These are phyloP conservation scores for Lecanoromycetidae sp. DNA, from an alignment of 2,329 filamentous ascomycete species.

Conservation along the genomic window DNA sequence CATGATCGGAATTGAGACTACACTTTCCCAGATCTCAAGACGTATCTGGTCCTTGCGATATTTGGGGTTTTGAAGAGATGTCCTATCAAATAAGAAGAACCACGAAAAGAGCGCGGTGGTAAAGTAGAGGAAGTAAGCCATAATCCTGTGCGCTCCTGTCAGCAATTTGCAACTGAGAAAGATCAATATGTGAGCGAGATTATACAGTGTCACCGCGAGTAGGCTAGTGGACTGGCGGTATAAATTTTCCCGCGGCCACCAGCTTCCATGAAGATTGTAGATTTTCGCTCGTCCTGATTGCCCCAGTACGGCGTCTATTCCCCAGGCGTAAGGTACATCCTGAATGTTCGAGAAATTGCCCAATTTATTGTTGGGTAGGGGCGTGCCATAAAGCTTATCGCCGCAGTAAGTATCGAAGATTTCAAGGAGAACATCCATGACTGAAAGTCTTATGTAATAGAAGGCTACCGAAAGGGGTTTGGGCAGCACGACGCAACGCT, in stretches of 20 bases:
- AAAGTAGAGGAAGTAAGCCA: not conserved
- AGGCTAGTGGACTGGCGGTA: not conserved
- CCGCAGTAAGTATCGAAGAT: not conserved
- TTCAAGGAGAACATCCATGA: not conserved
- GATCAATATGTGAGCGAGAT: not conserved
- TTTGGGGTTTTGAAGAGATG: not conserved
- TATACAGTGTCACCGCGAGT: not conserved
- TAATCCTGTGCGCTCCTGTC: not conserved
- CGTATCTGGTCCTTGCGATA: not conserved
- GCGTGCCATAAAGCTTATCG: not conserved
- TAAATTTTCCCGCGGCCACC: not conserved
- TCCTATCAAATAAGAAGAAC: not conserved
- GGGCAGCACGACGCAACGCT: no score
- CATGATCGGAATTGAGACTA: not conserved
- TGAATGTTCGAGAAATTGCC: not conserved
- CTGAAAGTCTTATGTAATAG: no score
- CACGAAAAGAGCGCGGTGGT: not conserved
- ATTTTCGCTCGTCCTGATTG: not conserved
- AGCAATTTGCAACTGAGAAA: not conserved
- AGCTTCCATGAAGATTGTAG: not conserved
- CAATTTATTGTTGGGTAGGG: not conserved
- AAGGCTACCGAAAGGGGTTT: no score
- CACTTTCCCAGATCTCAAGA: not conserved
- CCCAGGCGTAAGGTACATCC: not conserved
- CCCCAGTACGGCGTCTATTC: not conserved